Evolutionary conservation across 352 stramenopile species (phyloP).

Genomic region (Globisporangium okanoganense): DNA sequence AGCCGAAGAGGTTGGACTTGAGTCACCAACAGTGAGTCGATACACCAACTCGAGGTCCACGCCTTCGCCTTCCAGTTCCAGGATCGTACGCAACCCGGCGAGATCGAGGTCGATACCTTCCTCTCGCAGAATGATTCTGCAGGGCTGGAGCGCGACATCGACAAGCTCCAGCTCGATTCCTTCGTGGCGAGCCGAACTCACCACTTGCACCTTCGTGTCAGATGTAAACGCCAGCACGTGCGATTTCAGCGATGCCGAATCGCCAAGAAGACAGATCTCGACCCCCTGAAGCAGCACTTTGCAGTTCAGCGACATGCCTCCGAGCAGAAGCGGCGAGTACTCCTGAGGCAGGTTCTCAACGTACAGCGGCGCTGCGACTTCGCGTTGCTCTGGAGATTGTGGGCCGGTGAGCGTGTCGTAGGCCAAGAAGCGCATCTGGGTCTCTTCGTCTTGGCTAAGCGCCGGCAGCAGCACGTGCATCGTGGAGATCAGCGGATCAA

Average conservation of each 20-base stretch:
- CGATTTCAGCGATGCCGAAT: conserved; percentile 63
- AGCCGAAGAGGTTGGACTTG: conserved; percentile 19
- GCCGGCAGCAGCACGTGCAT: conserved; percentile 60
- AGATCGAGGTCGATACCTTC: conserved; percentile 79
- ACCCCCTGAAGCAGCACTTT: conserved; percentile 49
- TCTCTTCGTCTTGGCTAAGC: conserved; percentile 62
- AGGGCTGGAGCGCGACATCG: conserved; percentile 80
- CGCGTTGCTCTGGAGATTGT: conserved; percentile 54
- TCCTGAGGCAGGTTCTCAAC: conserved; percentile 52
- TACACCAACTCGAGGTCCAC: conserved; percentile 80
- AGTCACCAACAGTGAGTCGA: conserved; percentile 49
- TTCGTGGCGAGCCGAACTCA: conserved; percentile 62
- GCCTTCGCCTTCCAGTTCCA: conserved; percentile 85
- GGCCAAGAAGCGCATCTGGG: conserved; percentile 67
- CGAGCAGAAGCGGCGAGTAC: conserved; percentile 68
- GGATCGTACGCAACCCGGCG: conserved; percentile 61
- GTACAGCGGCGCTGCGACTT: conserved; percentile 42
- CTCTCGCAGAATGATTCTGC: conserved; percentile 49
- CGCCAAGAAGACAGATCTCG: conserved; percentile 79
- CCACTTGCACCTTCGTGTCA: conserved; percentile 58
- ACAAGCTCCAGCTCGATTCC: conserved; percentile 67
- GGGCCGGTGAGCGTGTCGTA: conserved; percentile 38
- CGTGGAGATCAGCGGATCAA: conserved; percentile 61
- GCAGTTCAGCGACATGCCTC: conserved; percentile 45
- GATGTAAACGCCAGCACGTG: conserved; percentile 81